A percentile compares a stretch with the other conserved stretches of the same genome.
These are phyloP conservation scores for Haplosporangium sp. DNA, from an alignment of 371 early-diverging fungal genomes.

Conservation along the genomic window DNA sequence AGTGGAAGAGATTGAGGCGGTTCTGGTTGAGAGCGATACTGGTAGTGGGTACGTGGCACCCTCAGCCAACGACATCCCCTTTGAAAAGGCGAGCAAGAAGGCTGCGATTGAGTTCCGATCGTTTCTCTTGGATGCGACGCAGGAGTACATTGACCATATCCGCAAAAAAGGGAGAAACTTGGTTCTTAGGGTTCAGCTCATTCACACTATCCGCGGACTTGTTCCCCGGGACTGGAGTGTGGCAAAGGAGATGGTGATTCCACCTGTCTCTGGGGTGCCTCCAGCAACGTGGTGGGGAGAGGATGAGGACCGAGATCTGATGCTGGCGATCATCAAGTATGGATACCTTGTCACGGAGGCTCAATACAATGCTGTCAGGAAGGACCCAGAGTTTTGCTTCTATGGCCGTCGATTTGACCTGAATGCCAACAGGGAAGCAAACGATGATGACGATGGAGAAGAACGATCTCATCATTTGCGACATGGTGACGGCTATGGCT, in stretches of 20 bases:
- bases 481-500: slow-evolving; percentile 10
- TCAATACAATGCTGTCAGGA: slow-evolving; percentile 73
- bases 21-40: slow-evolving; percentile 52
- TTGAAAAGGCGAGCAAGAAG: slow-evolving; percentile 67
- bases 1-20: slow-evolving; percentile 48
- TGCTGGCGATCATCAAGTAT: slow-evolving; percentile 83
- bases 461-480: slow-evolving; percentile 17
- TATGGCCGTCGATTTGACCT: slow-evolving; percentile 66
- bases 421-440: slow-evolving; percentile 36
- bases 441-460: slow-evolving; percentile 56
- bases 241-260: slow-evolving; percentile 67
- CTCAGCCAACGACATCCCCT: slow-evolving; percentile 64
- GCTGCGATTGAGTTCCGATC: slow-evolving; percentile 71
- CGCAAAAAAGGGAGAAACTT: slow-evolving; percentile 78
- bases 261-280: slow-evolving; percentile 58
- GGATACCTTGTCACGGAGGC: slow-evolving; percentile 74
- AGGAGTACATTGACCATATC: slow-evolving; percentile 80
- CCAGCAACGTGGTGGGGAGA: slow-evolving; percentile 88
- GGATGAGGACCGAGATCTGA: slow-evolving; percentile 82
- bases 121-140: slow-evolving; percentile 75
- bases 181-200: slow-evolving; percentile 77
- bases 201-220: slow-evolving; percentile 77
- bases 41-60: slow-evolving; percentile 53
- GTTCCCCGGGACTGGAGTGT: slow-evolving; percentile 67
- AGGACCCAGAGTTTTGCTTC: slow-evolving; percentile 79